Base-by-base conservation (phyloP, 2,329 filamentous ascomycete species). In the Reticulascus tulasneorum region DNA sequence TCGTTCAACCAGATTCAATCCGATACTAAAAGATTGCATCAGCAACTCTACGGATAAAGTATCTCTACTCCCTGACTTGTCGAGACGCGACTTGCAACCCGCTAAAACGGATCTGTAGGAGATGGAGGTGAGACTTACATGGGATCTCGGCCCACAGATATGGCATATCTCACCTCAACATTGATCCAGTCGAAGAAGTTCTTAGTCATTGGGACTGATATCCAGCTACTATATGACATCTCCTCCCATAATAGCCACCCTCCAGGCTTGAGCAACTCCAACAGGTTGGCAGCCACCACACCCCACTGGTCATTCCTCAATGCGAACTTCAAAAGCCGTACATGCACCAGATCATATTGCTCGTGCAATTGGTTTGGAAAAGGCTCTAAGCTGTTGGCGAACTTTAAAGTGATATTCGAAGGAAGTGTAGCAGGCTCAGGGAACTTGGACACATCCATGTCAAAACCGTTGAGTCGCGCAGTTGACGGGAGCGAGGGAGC, bases 361-460 rank as follows among this genome's bases (percentile, higher is more conserved):
- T 40, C 38, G 3, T 18, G 21, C 26, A 42, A 13, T 7, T 41
- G 31, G 9, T 35, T 18, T 2, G 47, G 39, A 11, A 48, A 48
- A 2, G 44, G 38, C 9, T 33, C n/a, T 16, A 44, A 19, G 1
- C 29, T 33, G 23, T 50, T 37, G 5, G 33, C 41, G 13, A 19
- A 23, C 12, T 16, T 13, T 6, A 50, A 29, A 1, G 6, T 21
- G 9, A 49, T 20, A 15, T 49, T 49, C 8, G 21, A 12, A 12
- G 45, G 35, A 7, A 47, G 22, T 7, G 38, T 21, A 5, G 34
- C 23, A 3, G 36, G 15, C 4, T 23, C 15, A 4, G 42, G 46
- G 19, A 49, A 50, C 24, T 49, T 49, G 8, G 41, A 44, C 5
- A 34, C 17, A 22, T 49, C 47, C 20, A 47, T 35, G 27, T 49